A percentile compares a stretch with the other conserved stretches of the same genome.
These are phyloP conservation scores for Alternaria viburni DNA, from an alignment of 2,329 filamentous ascomycete species.

Conservation along the genomic window DNA sequence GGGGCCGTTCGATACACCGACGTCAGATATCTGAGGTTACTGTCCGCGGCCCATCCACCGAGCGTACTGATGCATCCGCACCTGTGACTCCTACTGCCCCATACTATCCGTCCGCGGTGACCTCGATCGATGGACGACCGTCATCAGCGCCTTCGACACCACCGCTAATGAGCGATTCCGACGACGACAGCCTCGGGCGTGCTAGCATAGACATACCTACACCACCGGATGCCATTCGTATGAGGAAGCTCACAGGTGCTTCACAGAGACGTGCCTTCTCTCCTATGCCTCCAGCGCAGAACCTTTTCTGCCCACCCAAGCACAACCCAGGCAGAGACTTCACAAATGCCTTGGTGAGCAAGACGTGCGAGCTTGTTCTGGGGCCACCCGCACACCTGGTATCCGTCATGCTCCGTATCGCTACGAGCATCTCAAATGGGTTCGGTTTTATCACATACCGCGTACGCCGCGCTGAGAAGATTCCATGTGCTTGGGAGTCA, in stretches of 20 bases:
- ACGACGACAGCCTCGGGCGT: slow-evolving; percentile 52
- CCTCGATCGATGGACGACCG: slow-evolving; percentile 27
- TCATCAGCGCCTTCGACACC: slow-evolving; percentile 53
- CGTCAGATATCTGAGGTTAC: slow-evolving; percentile 48
- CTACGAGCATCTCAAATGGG: slow-evolving; percentile 70
- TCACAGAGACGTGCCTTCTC: slow-evolving; percentile 67
- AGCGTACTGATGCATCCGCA: slow-evolving; percentile 17
- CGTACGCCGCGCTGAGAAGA: slow-evolving; percentile 37
- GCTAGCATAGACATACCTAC: slow-evolving; percentile 49
- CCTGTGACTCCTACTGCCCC: slow-evolving; percentile 32
- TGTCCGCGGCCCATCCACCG: slow-evolving; percentile 32
- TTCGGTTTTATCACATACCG: slow-evolving; percentile 45
- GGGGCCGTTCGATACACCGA: slow-evolving; percentile 42
- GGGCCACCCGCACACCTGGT: slow-evolving; percentile 82
- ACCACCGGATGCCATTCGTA: slow-evolving; percentile 47
- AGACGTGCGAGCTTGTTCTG: slow-evolving; percentile 77
- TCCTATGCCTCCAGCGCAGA: slow-evolving; percentile 71
- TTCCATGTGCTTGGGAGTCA: slow-evolving; percentile 63
- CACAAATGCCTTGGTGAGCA: slow-evolving; percentile 70
- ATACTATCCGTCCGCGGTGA: slow-evolving; percentile 22
- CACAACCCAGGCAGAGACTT: slow-evolving; percentile 47
- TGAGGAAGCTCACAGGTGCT: slow-evolving; percentile 56
- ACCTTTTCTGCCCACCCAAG: slow-evolving; percentile 64
- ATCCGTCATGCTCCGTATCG: slow-evolving; percentile 79
- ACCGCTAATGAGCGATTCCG: slow-evolving; percentile 52